Evolutionary conservation across 176 grass and related monocot species (phyloP), one percentile per base, ranked within the genome.

Genomic region (Oryza rufipogon): DNA sequence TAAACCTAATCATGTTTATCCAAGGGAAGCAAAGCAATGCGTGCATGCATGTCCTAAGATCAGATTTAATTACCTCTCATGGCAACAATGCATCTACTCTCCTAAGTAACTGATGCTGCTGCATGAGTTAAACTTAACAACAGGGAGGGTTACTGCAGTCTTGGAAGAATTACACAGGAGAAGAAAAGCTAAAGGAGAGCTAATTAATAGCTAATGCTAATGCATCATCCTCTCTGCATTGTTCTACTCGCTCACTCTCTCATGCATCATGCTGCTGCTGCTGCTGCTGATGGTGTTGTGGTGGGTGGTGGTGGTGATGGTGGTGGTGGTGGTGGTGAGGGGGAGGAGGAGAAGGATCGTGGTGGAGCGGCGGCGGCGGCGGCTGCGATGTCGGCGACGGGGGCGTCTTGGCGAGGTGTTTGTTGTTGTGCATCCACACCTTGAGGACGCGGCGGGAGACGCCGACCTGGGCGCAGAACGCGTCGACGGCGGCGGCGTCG

Each of bases 401-500:
- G 4, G 54, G 54, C 54, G 75, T 76, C 75, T 83, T 90, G 78
- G 88, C 76, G 90, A 85, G 89, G 91, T 88, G 92, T 86, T 96
- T 99, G 85, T 99, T 96, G 83, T 99, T 99, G 86, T 99, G 93
- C 93, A 98, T 98, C 96, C 96, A 98, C 77, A 98, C 96, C 91
- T 98, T 98, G 77, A 99, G 86, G 33, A 99, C 96, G 44, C 91
- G 93, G n/a, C 93, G 88, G 77, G 85, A 71, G 20, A 98, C 83
- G 33, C 93, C 87, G 45, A 93, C 71, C 87, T 95, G 83, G 0
- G 78, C 83, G 77, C 96, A 98, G 83, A 98, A 98, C 16, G 80
- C 77, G 41, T 94, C 85, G 2, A 93, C 87, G 45, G 87, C 91
- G 11, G 15, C 89, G 17, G 78, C 71, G 68, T 95, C 96, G 34